Conservation (phyloP, 108 stramenopile species). For the Nitzschia palea region DNA sequence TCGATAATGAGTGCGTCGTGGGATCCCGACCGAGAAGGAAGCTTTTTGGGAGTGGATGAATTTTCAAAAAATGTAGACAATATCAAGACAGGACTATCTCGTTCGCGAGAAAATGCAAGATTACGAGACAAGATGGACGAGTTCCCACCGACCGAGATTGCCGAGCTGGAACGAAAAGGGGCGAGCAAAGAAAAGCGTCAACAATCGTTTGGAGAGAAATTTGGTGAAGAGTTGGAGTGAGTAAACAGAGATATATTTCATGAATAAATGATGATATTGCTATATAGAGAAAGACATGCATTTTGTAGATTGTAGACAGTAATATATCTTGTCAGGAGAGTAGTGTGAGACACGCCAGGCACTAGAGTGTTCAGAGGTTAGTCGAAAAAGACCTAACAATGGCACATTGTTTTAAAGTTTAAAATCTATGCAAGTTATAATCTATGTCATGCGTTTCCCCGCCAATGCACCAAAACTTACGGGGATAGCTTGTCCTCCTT, state of each 20-base stretch:
- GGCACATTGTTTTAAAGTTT: no score
- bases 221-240: constrained; percentile 29
- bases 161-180: neutral
- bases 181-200: constrained; percentile 8
- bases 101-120: constrained; percentile 74
- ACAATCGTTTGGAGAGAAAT: constrained; percentile 21
- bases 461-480: no score
- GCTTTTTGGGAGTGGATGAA: constrained; percentile 66
- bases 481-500: neutral
- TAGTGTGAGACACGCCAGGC: no score
- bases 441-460: no score
- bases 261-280: no score
- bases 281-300: no score
- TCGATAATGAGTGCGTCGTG: constrained; percentile 78
- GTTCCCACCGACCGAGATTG: constrained; percentile 17
- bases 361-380: no score
- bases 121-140: constrained; percentile 67
- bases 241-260: no score
- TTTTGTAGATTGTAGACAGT: no score
- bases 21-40: constrained; percentile 80
- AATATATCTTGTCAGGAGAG: no score
- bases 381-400: no score
- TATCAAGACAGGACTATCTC: constrained; percentile 62
- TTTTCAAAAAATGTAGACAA: constrained; percentile 68
- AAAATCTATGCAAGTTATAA: no score